Conservation (phyloP, 106 monocot genomes). For the Dendrobium nobile region DNA sequence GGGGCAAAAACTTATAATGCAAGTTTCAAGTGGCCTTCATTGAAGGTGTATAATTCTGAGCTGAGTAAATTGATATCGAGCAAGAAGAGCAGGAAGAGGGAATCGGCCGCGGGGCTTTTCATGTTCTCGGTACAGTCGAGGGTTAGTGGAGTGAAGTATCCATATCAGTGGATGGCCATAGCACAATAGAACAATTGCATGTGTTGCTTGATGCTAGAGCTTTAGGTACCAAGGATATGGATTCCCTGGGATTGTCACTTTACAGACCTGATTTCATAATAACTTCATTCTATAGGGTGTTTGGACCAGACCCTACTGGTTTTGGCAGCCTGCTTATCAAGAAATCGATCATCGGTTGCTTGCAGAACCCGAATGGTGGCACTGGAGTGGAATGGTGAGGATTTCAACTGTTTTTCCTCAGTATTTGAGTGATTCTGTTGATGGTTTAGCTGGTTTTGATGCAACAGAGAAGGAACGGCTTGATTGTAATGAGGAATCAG, state of each 20-base stretch:
- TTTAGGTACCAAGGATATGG: slow-evolving; percentile 96
- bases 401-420: slow-evolving; percentile 82
- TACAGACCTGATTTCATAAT: slow-evolving; percentile 96
- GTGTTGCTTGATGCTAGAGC: slow-evolving; percentile 95
- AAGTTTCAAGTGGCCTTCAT: slow-evolving; percentile 77
- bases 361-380: slow-evolving; percentile 70
- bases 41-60: slow-evolving; percentile 74
- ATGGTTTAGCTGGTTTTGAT: slow-evolving; percentile 52
- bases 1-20: slow-evolving; percentile 78
- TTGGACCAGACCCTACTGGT: slow-evolving; percentile 79
- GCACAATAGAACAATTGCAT: slow-evolving; percentile 98
- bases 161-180: slow-evolving; percentile 99
- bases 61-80: slow-evolving; percentile 67
- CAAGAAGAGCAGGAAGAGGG: slow-evolving; percentile 75
- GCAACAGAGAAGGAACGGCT: slow-evolving; percentile 42
- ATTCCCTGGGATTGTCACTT: slow-evolving; percentile 84
- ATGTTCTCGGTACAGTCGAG: slow-evolving; percentile 93
- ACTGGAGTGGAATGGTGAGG: slow-evolving; percentile 86
- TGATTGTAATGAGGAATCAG: slow-evolving; percentile 31
- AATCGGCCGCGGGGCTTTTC: slow-evolving; percentile 72
- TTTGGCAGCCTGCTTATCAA: slow-evolving; percentile 93
- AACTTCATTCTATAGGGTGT: slow-evolving; percentile 91
- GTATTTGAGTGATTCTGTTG: slow-evolving; percentile 85
- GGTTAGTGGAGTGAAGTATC: slow-evolving; percentile 85
- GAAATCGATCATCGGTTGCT: slow-evolving; percentile 73